Percentiles rank a stretch among this genome's conserved stretches.
Evolutionary conservation across 2,329 filamentous ascomycete species (phyloP).

Genomic region (Fusarium nisikadoi): DNA sequence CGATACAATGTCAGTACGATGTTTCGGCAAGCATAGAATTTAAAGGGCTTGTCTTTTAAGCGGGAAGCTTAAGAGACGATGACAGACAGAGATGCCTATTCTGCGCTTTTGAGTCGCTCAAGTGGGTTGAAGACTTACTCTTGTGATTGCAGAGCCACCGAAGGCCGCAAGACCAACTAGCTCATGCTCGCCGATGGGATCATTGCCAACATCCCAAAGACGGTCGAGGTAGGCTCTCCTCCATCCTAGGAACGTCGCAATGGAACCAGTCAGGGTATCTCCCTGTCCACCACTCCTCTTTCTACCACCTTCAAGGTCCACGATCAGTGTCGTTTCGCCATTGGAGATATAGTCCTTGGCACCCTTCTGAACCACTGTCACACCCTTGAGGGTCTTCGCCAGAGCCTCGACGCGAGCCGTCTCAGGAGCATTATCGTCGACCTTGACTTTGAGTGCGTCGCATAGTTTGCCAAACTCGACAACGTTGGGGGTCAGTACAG

Average conservation of each 20-base stretch:
- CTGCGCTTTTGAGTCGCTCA: background rate
- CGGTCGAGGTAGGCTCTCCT: slow-evolving; percentile 85
- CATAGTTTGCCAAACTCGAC: slow-evolving; percentile 90
- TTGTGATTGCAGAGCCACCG: slow-evolving; percentile 86
- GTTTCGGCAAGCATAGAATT: background rate
- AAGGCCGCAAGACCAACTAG: slow-evolving; percentile 83
- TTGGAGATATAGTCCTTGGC: slow-evolving; percentile 84
- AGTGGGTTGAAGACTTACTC: slow-evolving; percentile 60
- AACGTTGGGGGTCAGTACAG: slow-evolving; percentile 93
- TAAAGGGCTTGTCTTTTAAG: background rate
- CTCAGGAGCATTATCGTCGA: slow-evolving; percentile 50
- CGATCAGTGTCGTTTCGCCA: slow-evolving; percentile 77
- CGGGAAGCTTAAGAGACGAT: background rate
- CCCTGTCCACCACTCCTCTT: slow-evolving; percentile 96
- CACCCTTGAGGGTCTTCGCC: slow-evolving; percentile 81
- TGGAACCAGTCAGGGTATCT: slow-evolving; percentile 89
- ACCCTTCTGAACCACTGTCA: slow-evolving; percentile 93
- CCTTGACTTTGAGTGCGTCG: slow-evolving; percentile 76
- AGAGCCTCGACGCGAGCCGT: slow-evolving; percentile 70
- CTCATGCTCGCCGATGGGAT: slow-evolving; percentile 61
- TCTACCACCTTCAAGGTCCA: slow-evolving; percentile 81
- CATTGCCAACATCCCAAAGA: slow-evolving; percentile 73
- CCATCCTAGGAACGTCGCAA: slow-evolving; percentile 92
- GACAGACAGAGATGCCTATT: background rate
- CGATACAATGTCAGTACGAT: slow-evolving; percentile 21